phyloP scores from a whole-genome alignment of 202 grass and related monocot genomes.

The Brachypodium distachyon region DNA sequence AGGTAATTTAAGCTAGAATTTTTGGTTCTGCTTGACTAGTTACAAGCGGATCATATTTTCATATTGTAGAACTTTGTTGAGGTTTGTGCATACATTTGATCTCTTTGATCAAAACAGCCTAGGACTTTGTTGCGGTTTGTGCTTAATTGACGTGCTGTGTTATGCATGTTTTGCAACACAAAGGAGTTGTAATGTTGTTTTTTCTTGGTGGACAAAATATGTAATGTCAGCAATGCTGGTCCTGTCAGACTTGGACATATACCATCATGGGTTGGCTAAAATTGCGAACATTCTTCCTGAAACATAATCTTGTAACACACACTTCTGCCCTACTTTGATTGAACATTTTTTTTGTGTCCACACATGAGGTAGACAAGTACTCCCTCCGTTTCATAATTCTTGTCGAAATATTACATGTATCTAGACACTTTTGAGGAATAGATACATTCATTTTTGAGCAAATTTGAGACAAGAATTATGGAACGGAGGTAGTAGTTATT shows the following conservation, averaged over 20 bases:
- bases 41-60: not conserved
- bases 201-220: not conserved
- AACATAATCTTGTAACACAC: not conserved
- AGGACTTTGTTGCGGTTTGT: not conserved
- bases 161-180: not conserved
- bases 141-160: not conserved
- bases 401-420: too few species aligned
- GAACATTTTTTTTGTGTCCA: not conserved
- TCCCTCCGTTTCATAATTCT: too few species aligned
- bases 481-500: too few species aligned
- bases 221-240: not conserved
- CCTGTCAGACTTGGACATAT: not conserved
- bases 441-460: too few species aligned
- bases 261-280: not conserved
- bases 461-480: too few species aligned
- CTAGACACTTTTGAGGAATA: too few species aligned
- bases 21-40: not conserved
- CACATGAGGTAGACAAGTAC: too few species aligned
- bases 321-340: not conserved
- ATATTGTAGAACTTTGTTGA: not conserved
- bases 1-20: slow-evolving; percentile 45
- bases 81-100: not conserved
- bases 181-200: not conserved
- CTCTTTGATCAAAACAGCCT: not conserved
- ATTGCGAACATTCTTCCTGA: not conserved